These are phyloP conservation scores for Durotheca rogersii DNA, from an alignment of 495 filamentous ascomycete species.

Conservation along the genomic window DNA sequence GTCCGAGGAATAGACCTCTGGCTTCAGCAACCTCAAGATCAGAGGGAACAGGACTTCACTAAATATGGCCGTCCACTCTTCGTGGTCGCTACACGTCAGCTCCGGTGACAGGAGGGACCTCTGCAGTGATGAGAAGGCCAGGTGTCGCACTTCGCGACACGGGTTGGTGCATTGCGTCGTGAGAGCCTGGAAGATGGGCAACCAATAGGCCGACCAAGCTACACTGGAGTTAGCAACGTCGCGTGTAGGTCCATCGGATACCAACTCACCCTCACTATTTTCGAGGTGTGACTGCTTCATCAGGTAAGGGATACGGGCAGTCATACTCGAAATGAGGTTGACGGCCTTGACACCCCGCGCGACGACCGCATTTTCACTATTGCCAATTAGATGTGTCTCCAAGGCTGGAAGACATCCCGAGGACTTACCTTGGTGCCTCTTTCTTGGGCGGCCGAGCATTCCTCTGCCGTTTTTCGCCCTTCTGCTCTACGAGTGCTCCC, in stretches of 20 bases:
- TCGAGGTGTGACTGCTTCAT: conserved; percentile 94
- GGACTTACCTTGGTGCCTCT: conserved; percentile 58
- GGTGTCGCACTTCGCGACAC: conserved; percentile 87
- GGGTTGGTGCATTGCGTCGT: conserved; percentile 92
- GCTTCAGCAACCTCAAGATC: conserved; percentile 83
- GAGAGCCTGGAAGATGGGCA: conserved; percentile 85
- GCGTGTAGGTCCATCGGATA: neutral
- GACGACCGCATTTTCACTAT: conserved; percentile 70
- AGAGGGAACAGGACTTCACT: conserved; percentile 94
- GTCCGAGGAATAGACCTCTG: conserved; percentile 92
- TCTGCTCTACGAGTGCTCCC: conserved; percentile 77
- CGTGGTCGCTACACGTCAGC: conserved; percentile 71
- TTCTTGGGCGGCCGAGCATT: conserved; percentile 52
- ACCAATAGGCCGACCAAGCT: conserved; percentile 99
- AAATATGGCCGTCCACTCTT: conserved; percentile 95
- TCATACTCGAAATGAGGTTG: conserved; percentile 75
- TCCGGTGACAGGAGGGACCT: conserved; percentile 78
- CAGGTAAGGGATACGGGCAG: conserved; percentile 73
- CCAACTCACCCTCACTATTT: conserved; percentile 68
- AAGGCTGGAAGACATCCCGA: neutral
- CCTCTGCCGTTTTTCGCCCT: conserved; percentile 64
- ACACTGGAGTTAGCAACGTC: conserved; percentile 26
- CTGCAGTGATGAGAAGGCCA: conserved; percentile 85
- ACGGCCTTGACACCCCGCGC: conserved; percentile 78
- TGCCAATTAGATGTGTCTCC: conserved; percentile 30